Base-by-base conservation (phyloP, 1,139 yeast species). In the Torulaspora globosa region DNA sequence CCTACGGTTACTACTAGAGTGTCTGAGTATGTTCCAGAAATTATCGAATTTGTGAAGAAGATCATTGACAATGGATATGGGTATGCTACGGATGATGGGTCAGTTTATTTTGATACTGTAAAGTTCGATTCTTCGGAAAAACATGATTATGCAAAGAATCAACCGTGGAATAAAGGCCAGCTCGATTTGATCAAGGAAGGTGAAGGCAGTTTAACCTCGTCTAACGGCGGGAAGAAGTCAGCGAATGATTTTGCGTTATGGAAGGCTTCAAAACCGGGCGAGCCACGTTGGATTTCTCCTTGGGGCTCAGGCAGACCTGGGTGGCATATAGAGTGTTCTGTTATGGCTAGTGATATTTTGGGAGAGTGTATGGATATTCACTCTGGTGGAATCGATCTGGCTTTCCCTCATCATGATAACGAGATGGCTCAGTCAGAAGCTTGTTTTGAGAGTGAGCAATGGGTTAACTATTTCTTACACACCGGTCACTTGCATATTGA, bases 231-330 rank as follows among this genome's bases (percentile, higher is more conserved):
- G 12, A 90, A 90, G 69, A 78, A 75, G 57, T 83, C 80, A 49
- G 68, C 84, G 3, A 85, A 88, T 26, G 99, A 92, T 68, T 92
- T 92, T 69, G 98, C 98, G 0, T 74, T 92, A 35, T 92, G 99
- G 99, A 92, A 92, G 66, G 82, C 92, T 1, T 85, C 96, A 12
- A 92, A 92, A 65, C 92, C 95, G 1, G 99, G 99, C 58, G 99
- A 92, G 70, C 99, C 99, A 15, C 78, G 81, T 37, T 92, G 98
- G 97, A 76, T 75, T 2, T 87, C 96, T 2, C 90, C 94, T 33
- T 92, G 97, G 97, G 98, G 98, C 29, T 74, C 75, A 49, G 99
- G 98, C 41, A 84, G 99, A 66, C 99, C 99, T 3, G 99, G 99
- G 2, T 92, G 99, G 99, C 99, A 92, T 66, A 92, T 92, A 67